phyloP scores from a whole-genome alignment of 2,329 filamentous ascomycete species.

The Fusarium phyllophilum region DNA sequence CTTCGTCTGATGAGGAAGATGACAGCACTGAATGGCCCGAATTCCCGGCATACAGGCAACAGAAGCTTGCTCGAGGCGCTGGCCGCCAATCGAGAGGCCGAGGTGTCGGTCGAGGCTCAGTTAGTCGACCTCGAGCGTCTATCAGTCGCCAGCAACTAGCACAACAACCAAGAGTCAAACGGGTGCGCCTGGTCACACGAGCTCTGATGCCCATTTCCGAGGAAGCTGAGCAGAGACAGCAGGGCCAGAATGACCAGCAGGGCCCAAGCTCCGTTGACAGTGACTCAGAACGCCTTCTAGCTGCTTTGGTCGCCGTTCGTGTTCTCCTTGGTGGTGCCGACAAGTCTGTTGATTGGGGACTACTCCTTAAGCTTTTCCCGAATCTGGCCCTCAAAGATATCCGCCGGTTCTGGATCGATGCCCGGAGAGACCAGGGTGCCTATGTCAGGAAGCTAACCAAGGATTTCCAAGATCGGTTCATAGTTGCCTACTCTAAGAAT shows the following conservation, averaged over 20 bases:
- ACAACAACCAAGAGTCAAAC: slow-evolving; percentile 38
- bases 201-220: slow-evolving; percentile 43
- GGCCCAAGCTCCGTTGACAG: not conserved
- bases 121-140: slow-evolving; percentile 4
- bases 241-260: slow-evolving; percentile 19
- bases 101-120: slow-evolving; percentile 4
- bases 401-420: slow-evolving; percentile 64
- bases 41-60: not conserved
- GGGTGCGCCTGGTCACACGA: slow-evolving; percentile 45
- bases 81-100: slow-evolving; percentile 1
- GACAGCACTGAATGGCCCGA: slow-evolving; percentile 29
- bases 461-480: slow-evolving; percentile 72
- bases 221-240: not conserved
- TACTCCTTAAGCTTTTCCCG: slow-evolving; percentile 67
- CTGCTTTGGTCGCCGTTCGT: slow-evolving; percentile 67
- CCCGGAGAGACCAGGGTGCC: slow-evolving; percentile 61
- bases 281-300: slow-evolving; percentile 54
- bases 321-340: slow-evolving; percentile 70
- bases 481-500: slow-evolving; percentile 71
- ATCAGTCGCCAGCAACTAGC: slow-evolving; percentile 7
- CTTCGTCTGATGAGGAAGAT: slow-evolving; percentile 34
- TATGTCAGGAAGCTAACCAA: slow-evolving; percentile 65
- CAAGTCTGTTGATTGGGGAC: slow-evolving; percentile 68
- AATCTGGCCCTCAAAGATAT: slow-evolving; percentile 61
- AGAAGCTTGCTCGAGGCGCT: not conserved